phyloP scores from a whole-genome alignment of 805 yeast genomes.

The Priceomyces melissophilus region DNA sequence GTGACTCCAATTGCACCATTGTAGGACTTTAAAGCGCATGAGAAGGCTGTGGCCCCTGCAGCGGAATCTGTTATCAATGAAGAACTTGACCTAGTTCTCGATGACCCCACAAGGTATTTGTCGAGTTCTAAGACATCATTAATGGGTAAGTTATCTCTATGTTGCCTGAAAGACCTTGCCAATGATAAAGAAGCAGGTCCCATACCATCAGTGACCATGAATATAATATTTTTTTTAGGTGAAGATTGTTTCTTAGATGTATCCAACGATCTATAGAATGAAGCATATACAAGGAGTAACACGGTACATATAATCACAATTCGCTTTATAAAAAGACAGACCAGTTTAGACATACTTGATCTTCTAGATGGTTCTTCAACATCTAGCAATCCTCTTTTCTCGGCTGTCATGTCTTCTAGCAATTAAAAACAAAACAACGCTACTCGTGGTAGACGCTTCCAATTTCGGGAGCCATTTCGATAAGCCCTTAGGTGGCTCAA shows the following conservation, averaged over 20 bases:
- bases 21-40: constrained; percentile 79
- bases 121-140: constrained; percentile 63
- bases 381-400: constrained; percentile 1
- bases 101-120: constrained; percentile 70
- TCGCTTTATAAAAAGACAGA: neutral
- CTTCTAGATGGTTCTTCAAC: neutral
- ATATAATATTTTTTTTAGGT: constrained; percentile 63
- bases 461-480: too few species aligned
- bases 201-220: constrained; percentile 94
- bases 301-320: neutral
- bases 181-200: constrained; percentile 85
- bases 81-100: constrained; percentile 75
- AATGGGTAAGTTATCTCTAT: constrained; percentile 48
- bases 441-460: too few species aligned
- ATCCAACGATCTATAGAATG: too few species aligned
- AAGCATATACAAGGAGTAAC: too few species aligned
- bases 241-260: too few species aligned
- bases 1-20: constrained; percentile 92
- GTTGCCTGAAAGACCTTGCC: constrained; percentile 73
- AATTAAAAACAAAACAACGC: too few species aligned
- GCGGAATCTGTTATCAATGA: constrained; percentile 91
- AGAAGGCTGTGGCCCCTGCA: constrained; percentile 94
- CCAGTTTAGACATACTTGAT: neutral
- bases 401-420: too few species aligned
- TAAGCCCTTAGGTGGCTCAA: too few species aligned